Conservation (phyloP, 1,284 basidiomycete genomes). For the Ustilago trichophora region DNA sequence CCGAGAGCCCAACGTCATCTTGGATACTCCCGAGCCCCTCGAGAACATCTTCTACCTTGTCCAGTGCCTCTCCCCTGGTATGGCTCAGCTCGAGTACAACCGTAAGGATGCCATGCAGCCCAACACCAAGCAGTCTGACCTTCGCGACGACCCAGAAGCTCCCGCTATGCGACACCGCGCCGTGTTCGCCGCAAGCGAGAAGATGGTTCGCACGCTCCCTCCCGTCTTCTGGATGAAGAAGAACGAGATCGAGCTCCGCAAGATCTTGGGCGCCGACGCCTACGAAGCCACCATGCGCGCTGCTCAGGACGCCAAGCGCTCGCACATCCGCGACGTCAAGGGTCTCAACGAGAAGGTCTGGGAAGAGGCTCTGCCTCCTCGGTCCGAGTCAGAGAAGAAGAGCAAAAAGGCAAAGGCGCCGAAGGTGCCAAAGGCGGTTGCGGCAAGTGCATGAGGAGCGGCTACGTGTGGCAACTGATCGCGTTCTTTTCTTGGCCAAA, state of each 20-base stretch:
- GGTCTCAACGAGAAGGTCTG: slow-evolving; percentile 60
- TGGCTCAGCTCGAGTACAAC: slow-evolving; percentile 53
- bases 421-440: slow-evolving; percentile 37
- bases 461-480: slow-evolving; percentile 50
- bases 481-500: too few species aligned
- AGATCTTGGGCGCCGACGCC: slow-evolving; percentile 55
- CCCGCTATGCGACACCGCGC: slow-evolving; percentile 59
- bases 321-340: slow-evolving; percentile 55
- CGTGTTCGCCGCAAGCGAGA: slow-evolving; percentile 56
- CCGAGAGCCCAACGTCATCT: slow-evolving; percentile 54
- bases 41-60: slow-evolving; percentile 63
- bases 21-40: slow-evolving; percentile 58
- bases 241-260: slow-evolving; percentile 55
- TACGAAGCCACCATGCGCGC: slow-evolving; percentile 56
- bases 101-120: slow-evolving; percentile 61
- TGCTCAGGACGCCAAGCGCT: slow-evolving; percentile 41
- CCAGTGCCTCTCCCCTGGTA: slow-evolving; percentile 58
- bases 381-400: slow-evolving; percentile 46
- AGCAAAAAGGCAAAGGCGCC: slow-evolving; percentile 47
- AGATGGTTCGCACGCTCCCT: slow-evolving; percentile 55
- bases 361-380: slow-evolving; percentile 56
- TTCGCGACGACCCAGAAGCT: slow-evolving; percentile 55
- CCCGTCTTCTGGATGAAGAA: slow-evolving; percentile 62
- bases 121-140: slow-evolving; percentile 56
- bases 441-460: slow-evolving; percentile 49